phyloP scores from a whole-genome alignment of 106 monocot genomes.

The Dendrobium officinale region DNA sequence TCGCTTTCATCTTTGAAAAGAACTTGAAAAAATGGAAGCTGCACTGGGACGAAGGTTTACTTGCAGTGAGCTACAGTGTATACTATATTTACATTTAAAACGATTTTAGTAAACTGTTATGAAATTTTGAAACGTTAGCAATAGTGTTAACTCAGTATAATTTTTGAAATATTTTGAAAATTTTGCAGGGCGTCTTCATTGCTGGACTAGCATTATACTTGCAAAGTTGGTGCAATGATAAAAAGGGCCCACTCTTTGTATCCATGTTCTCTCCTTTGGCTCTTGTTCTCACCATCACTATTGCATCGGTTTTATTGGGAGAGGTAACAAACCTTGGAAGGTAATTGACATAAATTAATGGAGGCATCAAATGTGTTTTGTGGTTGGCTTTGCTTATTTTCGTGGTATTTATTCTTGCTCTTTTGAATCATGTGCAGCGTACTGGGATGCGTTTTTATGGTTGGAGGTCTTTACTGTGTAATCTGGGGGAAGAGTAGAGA shows the following conservation, averaged over 20 bases:
- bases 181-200: conserved; percentile 33
- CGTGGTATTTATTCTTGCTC: neutral
- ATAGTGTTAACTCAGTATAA: neutral
- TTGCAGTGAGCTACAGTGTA: conserved; percentile 20
- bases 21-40: conserved; percentile 19
- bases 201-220: conserved; percentile 30
- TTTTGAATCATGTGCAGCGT: conserved; percentile 1
- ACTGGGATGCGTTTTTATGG: conserved; percentile 18
- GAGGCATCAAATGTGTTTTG: neutral
- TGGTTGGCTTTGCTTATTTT: neutral
- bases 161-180: neutral
- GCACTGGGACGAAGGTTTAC: conserved; percentile 7
- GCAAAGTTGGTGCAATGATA: conserved; percentile 37
- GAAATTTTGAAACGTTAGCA: neutral
- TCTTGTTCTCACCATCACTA: conserved; percentile 23
- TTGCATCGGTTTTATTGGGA: conserved; percentile 30
- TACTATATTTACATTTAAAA: neutral
- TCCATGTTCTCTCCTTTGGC: conserved; percentile 26
- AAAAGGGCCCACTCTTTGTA: conserved; percentile 42
- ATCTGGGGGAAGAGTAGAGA: conserved; percentile 33
- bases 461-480: conserved; percentile 22
- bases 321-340: conserved; percentile 17
- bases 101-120: neutral
- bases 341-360: neutral
- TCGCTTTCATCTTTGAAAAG: conserved; percentile 13